Base-by-base conservation (phyloP, 1,284 basidiomycete genomes). In the Ceratobasidium sp. region DNA sequence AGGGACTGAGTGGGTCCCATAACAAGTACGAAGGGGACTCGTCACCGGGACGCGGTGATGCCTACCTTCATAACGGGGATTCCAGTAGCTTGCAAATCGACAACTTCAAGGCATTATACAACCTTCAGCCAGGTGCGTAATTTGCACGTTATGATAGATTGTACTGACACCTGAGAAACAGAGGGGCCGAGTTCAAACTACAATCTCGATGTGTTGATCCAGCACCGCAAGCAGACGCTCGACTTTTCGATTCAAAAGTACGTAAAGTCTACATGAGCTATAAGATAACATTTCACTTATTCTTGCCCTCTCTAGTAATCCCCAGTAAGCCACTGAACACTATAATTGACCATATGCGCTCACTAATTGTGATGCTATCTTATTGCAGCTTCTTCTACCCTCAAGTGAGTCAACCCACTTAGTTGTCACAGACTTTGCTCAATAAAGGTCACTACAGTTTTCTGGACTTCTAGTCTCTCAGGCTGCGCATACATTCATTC, bases 11-110 rank as follows among this genome's bases (percentile, higher is more conserved):
- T 57, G 69, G 69, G 7, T n/a, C 69, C 33, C 69, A 71, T 38
- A 71, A 71, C 69, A 71, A 59, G 40, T 57, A 23, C n/a, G 69
- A 71, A 46, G 54, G 69, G 9, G 69, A 71, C 23, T 33, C 69
- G 3, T 71, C 69, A 3, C 54, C 69, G 2, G 23, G 15, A 42
- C 69, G 69, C 17, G 69, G 54, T 6, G 69, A 71, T 20, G 69
- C 69, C 5, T 71, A 71, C 42, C 23, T 71, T 12, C 23, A 71
- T 38, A 56, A 56, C 12, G 69, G 69, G 23, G 69, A 71, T 54
- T 3, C 54, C 10, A 57, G 15, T 6, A 59, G 12, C 56, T 15
- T 71, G 42, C 38, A 44, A 15, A 4, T 59, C 17, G 42, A 52
- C 7, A 46, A 46, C 10, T 71, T 71, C 40, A 71, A 71, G 23